phyloP scores from a whole-genome alignment of 1,284 basidiomycete genomes.

The Naganishia sp. region DNA sequence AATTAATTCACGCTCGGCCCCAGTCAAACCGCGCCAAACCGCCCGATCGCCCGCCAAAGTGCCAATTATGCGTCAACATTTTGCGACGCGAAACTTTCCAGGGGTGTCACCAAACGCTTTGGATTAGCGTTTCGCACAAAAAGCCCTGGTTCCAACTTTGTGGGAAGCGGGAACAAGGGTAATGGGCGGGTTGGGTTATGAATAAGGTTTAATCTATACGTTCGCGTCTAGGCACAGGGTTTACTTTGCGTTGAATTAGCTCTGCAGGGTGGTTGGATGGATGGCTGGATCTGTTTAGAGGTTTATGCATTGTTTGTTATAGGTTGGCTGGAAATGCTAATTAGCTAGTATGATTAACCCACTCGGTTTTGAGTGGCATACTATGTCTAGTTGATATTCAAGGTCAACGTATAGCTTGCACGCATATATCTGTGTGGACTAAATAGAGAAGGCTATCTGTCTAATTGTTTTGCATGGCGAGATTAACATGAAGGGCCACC shows the following conservation, averaged over 20 bases:
- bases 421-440: constrained; percentile 11
- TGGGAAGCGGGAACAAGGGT: constrained; percentile 1
- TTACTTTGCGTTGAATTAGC: neutral
- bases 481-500: neutral
- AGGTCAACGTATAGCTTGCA: neutral
- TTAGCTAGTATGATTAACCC: neutral
- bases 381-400: neutral
- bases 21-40: neutral
- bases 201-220: neutral
- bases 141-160: neutral
- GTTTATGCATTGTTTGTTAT: neutral
- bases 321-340: constrained; percentile 10
- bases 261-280: neutral
- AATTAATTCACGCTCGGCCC: neutral
- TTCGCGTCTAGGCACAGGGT: neutral
- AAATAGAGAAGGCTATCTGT: constrained; percentile 1
- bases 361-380: constrained; percentile 10
- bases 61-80: neutral
- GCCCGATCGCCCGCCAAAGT: neutral
- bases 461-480: neutral
- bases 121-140: constrained; percentile 6
- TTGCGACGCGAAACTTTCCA: neutral
- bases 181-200: neutral
- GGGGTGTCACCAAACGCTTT: neutral
- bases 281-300: constrained; percentile 9